Evolutionary conservation across 2,329 filamentous ascomycete species (phyloP), one percentile per base, ranked within the genome.

Genomic region (Beauveria varroae): DNA sequence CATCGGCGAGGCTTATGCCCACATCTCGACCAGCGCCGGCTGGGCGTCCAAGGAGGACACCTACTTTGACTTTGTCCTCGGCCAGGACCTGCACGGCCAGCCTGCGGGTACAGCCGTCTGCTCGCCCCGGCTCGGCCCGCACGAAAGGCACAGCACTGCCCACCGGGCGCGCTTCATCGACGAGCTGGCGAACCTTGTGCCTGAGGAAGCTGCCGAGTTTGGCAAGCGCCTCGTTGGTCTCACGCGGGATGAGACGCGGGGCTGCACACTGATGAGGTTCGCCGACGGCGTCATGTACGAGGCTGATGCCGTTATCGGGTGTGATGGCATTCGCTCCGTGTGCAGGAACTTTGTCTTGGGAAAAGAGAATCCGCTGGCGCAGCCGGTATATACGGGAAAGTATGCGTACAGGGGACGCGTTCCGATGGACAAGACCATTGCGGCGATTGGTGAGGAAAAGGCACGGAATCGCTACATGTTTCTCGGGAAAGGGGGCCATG

Each of bases 321-420:
- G 84, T 64, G 86, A 89, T 68, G 86, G 86, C 0, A 86, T 88
- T 67, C 87, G 87, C 68, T 84, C 81, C 9, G 72, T 74, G 18
- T 77, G 81, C 1, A 72, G 84, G 1, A 68, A 78, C 34, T 67
- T 81, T 7, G 70, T 87, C 9, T 71, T 85, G 0, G 80, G 79
- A 0, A 66, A 73, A 1, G 66, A 72, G 18, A 62, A 70, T 70
- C 75, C 58, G 67, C 77, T 28, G 54, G 75, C 57, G 67, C 79
- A 1, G 65, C 74, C 72, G 0, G 63, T 67, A 0, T 87, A 82
- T 63, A 79, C 78, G 0, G 77, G 81, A 22, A 84, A 84, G 66
- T 83, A 85, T 67, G 84, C 81, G 0, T 88, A 86, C 65, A 76
- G 86, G 0, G 72, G 69, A 0, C 60, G 73, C 7, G 58, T 74